Base-by-base conservation (phyloP, 2,329 filamentous ascomycete species). In the Stemphylium lycopersici region DNA sequence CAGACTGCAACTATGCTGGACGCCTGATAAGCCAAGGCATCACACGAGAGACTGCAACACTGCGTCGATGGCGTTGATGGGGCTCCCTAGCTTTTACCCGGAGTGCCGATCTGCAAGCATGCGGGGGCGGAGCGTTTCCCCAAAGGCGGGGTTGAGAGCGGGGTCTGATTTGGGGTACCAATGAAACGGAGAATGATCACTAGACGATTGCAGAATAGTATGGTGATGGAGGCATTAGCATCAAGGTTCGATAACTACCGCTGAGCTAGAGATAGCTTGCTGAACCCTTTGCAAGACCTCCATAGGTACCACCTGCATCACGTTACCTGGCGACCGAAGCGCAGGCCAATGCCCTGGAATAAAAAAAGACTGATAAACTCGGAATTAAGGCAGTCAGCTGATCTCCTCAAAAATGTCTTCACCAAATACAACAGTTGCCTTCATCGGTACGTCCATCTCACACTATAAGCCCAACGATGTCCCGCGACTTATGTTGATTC, bases 371-470 rank as follows among this genome's bases (percentile, higher is more conserved):
- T 29, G 26, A 29, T 29, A 29, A 7, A 29, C 11, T 29, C 26
- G 26, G 8, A 10, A 10, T 29, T 3, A 29, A 6, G 26, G 26
- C 26, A 11, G 2, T 10, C 8, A 29, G 26, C 26, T 29, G 8
- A 2, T 3, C 6, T 26, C 22, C 13, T 7, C 26, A 5, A 16
- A 32, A 1, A 69, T 69, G 66, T 37, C 65, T 12, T 49, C 55
- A 24, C 50, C 62, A 51, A 56, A 62, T 4, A 63, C 62, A 42
- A 66, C 62, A 2, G 52, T 68, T 18, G 65, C 66, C 45, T 69
- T 69, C 53, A 66, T 69, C 22, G 64, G 64, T 63, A 56, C 16
- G 24, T 41, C 13, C 7, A 13, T 22, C 12, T 4, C n/a, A 16
- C 38, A n/a, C 12, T 22, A 34, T 32, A 22, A 18, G 12, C 2